Percentiles rank a stretch among this genome's conserved stretches.
Evolutionary conservation across 1,284 basidiomycete genomes (phyloP).

Genomic region (Trichosporon coremiiforme): DNA sequence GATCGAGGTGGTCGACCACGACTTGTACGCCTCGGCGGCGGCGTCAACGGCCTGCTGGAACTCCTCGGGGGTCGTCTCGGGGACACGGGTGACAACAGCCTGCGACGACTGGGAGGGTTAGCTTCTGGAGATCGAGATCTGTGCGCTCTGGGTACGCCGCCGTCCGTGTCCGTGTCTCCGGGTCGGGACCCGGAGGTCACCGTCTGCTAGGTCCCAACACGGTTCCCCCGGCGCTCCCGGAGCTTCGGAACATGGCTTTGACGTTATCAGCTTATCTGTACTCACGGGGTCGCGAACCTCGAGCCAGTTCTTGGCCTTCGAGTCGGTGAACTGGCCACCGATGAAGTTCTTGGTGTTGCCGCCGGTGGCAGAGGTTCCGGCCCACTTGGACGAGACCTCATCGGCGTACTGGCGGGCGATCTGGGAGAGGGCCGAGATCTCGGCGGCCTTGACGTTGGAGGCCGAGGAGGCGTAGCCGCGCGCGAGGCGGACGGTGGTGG

Average conservation of each 20-base stretch:
- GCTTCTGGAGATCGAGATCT: neutral
- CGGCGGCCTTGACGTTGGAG: slow-evolving; percentile 27
- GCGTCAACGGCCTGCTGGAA: slow-evolving; percentile 83
- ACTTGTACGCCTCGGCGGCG: slow-evolving; percentile 83
- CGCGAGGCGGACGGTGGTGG: slow-evolving; percentile 25
- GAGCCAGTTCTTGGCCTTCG: slow-evolving; percentile 73
- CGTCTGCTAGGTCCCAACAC: neutral
- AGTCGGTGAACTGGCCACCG: slow-evolving; percentile 77
- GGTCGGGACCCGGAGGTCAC: neutral
- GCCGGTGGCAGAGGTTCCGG: slow-evolving; percentile 78
- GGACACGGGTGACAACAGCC: slow-evolving; percentile 81
- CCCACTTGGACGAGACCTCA: slow-evolving; percentile 62
- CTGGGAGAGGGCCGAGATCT: slow-evolving; percentile 34
- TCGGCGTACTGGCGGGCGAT: slow-evolving; percentile 45
- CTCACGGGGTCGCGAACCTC: slow-evolving; percentile 83
- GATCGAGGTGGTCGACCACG: slow-evolving; percentile 84
- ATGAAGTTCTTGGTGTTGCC: slow-evolving; percentile 87
- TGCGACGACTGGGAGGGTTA: slow-evolving; percentile 60
- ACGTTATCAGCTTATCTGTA: slow-evolving; percentile 17
- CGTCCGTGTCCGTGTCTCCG: neutral
- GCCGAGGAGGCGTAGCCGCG: slow-evolving; percentile 42
- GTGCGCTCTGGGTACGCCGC: neutral
- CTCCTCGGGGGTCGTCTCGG: slow-evolving; percentile 80
- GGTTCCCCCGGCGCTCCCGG: neutral
- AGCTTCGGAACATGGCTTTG: neutral